phyloP scores from a whole-genome alignment of 2,329 filamentous ascomycete species.

The Coniochaeta sp. region DNA sequence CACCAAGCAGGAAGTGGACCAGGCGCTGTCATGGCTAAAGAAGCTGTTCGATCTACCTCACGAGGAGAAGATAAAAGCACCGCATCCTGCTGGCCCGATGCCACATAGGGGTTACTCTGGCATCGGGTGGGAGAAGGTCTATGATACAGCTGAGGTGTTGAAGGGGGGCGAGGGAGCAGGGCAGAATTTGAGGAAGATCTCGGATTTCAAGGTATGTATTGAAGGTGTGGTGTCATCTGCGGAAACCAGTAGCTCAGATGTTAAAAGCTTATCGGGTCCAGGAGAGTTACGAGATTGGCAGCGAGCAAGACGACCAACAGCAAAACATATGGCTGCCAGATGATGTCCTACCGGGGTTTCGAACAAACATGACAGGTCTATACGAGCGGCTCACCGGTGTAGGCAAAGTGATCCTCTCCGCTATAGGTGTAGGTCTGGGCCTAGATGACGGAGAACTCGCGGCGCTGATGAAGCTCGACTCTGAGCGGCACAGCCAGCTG shows the following conservation, averaged over 20 bases:
- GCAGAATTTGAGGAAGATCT: too few species aligned
- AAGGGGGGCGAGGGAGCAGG: too few species aligned
- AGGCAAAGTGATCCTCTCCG: conserved; percentile 30
- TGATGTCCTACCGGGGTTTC: conserved; percentile 33
- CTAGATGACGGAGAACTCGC: conserved; percentile 34
- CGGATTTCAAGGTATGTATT: background rate
- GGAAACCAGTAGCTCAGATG: too few species aligned
- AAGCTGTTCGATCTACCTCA: background rate
- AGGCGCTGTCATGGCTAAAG: background rate
- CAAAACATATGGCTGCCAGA: conserved; percentile 41
- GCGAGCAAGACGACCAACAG: conserved; percentile 29
- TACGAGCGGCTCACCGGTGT: conserved; percentile 13
- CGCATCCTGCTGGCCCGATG: background rate
- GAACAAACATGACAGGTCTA: conserved; percentile 23
- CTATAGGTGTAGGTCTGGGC: conserved; percentile 38
- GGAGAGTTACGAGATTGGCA: conserved; percentile 35
- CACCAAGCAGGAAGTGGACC: background rate
- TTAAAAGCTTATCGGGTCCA: background rate
- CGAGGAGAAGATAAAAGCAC: background rate
- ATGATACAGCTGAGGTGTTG: too few species aligned
- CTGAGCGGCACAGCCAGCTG: background rate
- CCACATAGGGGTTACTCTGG: background rate
- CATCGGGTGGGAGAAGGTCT: too few species aligned
- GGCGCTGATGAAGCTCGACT: background rate
- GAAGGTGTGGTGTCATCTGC: too few species aligned